Base-by-base conservation (phyloP, 2,329 filamentous ascomycete genomes). In the Ceratocystiopsis minuta region DNA sequence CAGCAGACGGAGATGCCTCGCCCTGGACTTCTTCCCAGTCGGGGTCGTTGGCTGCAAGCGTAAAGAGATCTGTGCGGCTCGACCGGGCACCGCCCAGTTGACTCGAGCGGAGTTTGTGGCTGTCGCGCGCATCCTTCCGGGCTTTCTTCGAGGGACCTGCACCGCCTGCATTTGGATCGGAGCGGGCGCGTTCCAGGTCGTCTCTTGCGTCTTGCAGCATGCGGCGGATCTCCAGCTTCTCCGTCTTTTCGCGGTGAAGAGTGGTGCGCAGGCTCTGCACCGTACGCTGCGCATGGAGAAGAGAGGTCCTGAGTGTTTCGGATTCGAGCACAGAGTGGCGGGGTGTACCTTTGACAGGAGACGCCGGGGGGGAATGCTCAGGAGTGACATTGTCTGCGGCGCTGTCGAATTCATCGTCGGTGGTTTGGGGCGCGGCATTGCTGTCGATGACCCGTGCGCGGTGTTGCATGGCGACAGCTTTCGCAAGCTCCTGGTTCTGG, bases 241-340 rank as follows among this genome's bases (percentile, higher is more conserved):
- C 90, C 0, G 88, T 95, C 75, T 96, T 98, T 60, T 98, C 90
- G 32, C 90, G 81, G 58, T 98, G 88, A 38, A 96, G 82, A 53
- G 87, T 93, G 57, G 81, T 86, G 60, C 93, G 86, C 51, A 96
- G 73, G 53, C 85, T 93, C 57, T 96, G 88, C 45, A 98, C 95
- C 62, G 93, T 95, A 44, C 88, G 77, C 58, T 96, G 90, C 34
- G 90, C 88, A 57, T 98, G 90, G 50, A 86, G 80, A 24, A 96
- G 70, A 20, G 88, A 95, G 42, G 87, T 92, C 63, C 90, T 92
- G 50, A 98, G 65, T 0, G 90, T 98, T 62, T 98, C 90, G 0
- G 85, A 80, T 60, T 98, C 90, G n/a, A 98, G 70, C 60, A 85
- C 78, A 34, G 83, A 78, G 59, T 95, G 88, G 18, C 90, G 75